Evolutionary conservation across 192 early-diverging fungal genomes (phyloP), one percentile per base, ranked within the genome.

Genomic region (Backusella australiensis): DNA sequence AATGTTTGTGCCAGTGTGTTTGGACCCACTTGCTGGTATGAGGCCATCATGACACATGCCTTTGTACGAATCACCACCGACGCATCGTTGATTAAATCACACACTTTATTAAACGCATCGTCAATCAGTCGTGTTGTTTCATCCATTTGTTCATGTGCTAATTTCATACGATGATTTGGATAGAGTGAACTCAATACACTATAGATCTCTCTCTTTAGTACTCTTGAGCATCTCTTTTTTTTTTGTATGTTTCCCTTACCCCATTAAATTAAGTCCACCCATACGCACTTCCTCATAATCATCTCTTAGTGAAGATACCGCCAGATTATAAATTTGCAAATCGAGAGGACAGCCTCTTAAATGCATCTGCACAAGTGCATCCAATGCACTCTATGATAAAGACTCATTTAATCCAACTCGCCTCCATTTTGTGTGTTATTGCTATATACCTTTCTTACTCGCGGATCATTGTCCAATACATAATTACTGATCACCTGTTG

Each of bases 91-190:
- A 94, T 88, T 86, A 94, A 89, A 77, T 95, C 93, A 76, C 94
- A 95, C n/a, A 91, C 83, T 80, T 90, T 89, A 35, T 92, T 85
- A 78, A 95, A 94, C 23, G 94, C 92, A 78, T 95, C 93, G 73
- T 94, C 82, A 52, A 80, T 75, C 35, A 83, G 32, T 42, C 82
- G 36, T 7, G 79, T 72, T 7, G 75, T 72, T 19, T 79, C 82
- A 19, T 80, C 69, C 26, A 77, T 46, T 12, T 78, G 63, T 38
- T 77, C 75, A 68, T 79, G 75, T 3, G 75, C 82, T 36, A 83
- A 38, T 59, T 34, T 65, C 46, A 84, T 72, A 34, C 36, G 56
- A 35, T 74, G 69, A 3, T 81, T 69, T 6, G 82, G 77, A 75
- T 80, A 83, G 17, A 81, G 34, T 21, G 69, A 78, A 44, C 76